Evolutionary conservation across 352 stramenopile species (phyloP).

Genomic region (Phytophthora chlamydospora): DNA sequence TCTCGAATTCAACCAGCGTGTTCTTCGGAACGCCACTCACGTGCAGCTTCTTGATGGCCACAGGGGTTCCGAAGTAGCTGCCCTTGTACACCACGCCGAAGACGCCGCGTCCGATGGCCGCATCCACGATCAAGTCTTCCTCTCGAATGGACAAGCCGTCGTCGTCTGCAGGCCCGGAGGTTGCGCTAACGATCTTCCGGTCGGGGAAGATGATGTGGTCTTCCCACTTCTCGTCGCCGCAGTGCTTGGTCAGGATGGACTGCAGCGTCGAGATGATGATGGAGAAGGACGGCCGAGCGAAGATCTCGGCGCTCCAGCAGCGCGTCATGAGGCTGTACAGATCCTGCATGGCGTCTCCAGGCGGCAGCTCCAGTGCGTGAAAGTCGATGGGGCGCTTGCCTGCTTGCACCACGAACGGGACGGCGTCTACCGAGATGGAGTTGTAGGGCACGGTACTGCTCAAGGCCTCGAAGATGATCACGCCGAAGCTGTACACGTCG

Average conservation of each 20-base stretch:
- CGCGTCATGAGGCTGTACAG: constrained; percentile 71
- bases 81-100: constrained; percentile 87
- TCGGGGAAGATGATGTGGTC: constrained; percentile 86
- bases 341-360: constrained; percentile 65
- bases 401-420: constrained; percentile 80
- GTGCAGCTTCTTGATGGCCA: constrained; percentile 87
- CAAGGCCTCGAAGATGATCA: constrained; percentile 81
- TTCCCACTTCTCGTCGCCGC: constrained; percentile 82
- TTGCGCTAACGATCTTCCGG: constrained; percentile 68
- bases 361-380: constrained; percentile 54
- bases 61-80: constrained; percentile 83
- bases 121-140: constrained; percentile 76
- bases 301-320: constrained; percentile 80
- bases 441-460: constrained; percentile 73
- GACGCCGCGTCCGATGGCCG: constrained; percentile 73
- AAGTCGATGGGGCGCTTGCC: constrained; percentile 86
- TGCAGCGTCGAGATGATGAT: constrained; percentile 83
- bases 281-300: constrained; percentile 79
- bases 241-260: constrained; percentile 67
- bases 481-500: constrained; percentile 90
- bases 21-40: constrained; percentile 83
- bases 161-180: constrained; percentile 50
- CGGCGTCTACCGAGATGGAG: constrained; percentile 80
- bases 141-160: constrained; percentile 82
- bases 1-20: constrained; percentile 82